A percentile compares a stretch with the other conserved stretches of the same genome.
phyloP scores from a whole-genome alignment of 2,329 filamentous ascomycete species.

The Aspergillus sp. region DNA sequence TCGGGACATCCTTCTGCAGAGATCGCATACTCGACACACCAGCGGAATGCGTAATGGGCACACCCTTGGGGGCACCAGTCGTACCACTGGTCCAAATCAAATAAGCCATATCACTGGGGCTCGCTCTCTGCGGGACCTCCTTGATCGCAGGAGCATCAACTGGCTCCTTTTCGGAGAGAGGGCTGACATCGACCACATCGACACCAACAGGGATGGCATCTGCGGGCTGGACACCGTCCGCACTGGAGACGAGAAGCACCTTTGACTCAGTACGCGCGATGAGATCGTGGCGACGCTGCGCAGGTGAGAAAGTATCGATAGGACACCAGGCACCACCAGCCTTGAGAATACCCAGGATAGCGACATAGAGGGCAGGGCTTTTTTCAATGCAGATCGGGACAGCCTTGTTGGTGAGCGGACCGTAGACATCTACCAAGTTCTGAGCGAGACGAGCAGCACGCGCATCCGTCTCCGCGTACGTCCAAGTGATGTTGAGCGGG shows the following conservation, averaged over 20 bases:
- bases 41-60: slow-evolving; percentile 31
- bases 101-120: slow-evolving; percentile 22
- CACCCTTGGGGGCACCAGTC: slow-evolving; percentile 34
- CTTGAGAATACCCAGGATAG: slow-evolving; percentile 39
- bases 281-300: slow-evolving; percentile 33
- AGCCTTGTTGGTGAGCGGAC: slow-evolving; percentile 15
- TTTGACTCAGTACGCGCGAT: slow-evolving; percentile 29
- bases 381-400: slow-evolving; percentile 37
- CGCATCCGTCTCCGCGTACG: slow-evolving; percentile 30
- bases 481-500: slow-evolving; percentile 19
- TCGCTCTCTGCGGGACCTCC: slow-evolving; percentile 1
- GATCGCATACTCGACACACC: slow-evolving; percentile 32
- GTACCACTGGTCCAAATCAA: slow-evolving; percentile 37
- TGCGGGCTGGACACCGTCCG: slow-evolving; percentile 15
- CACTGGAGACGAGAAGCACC: slow-evolving; percentile 21
- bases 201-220: slow-evolving; percentile 22
- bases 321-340: slow-evolving; percentile 38
- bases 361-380: slow-evolving; percentile 31
- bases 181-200: slow-evolving; percentile 23
- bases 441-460: slow-evolving; percentile 28
- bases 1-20: slow-evolving; percentile 25
- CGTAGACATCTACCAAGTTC: slow-evolving; percentile 20
- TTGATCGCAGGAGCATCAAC: not conserved
- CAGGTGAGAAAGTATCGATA: slow-evolving; percentile 34
- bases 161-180: slow-evolving; percentile 5